A percentile compares a stretch with the other conserved stretches of the same genome.
These are phyloP conservation scores for Penicillium canescens DNA, from an alignment of 495 filamentous ascomycete genomes.

Conservation along the genomic window DNA sequence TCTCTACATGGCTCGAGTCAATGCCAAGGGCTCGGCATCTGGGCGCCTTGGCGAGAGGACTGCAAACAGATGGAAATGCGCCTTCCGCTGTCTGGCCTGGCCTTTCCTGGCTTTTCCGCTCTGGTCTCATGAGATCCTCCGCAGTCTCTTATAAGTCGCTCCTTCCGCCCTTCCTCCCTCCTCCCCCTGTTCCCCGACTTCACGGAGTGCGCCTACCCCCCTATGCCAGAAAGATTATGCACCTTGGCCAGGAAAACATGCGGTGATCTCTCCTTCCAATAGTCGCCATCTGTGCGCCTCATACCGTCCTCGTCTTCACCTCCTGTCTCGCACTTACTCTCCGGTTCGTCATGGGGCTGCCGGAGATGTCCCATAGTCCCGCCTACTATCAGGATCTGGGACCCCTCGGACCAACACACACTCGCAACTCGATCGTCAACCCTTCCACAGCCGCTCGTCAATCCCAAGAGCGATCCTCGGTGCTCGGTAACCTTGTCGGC, in stretches of 20 bases:
- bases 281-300: slow-evolving; percentile 38
- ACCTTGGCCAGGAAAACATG: slow-evolving; percentile 37
- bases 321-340: slow-evolving; percentile 9
- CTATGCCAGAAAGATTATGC: slow-evolving; percentile 17
- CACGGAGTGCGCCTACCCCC: slow-evolving; percentile 1
- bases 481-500: slow-evolving; percentile 6
- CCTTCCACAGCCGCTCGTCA: slow-evolving; percentile 24
- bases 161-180: slow-evolving; percentile 12
- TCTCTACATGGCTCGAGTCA: slow-evolving; percentile 10
- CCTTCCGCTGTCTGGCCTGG: slow-evolving; percentile 31
- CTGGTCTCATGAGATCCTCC: slow-evolving; percentile 14
- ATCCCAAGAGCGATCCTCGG: slow-evolving; percentile 18
- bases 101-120: slow-evolving; percentile 25
- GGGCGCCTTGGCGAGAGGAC: slow-evolving; percentile 43
- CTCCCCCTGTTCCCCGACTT: slow-evolving; percentile 9
- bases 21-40: slow-evolving; percentile 50
- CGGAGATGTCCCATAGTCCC: slow-evolving; percentile 45
- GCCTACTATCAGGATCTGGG: slow-evolving; percentile 38
- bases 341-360: slow-evolving; percentile 34
- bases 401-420: slow-evolving; percentile 23
- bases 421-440: slow-evolving; percentile 18
- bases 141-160: slow-evolving; percentile 11
- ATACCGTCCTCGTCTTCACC: slow-evolving; percentile 29
- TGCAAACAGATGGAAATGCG: slow-evolving; percentile 27
- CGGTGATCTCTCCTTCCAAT: slow-evolving; percentile 33